Conservation (phyloP, 2,329 filamentous ascomycete genomes). For the Calonectria hawksworthii region DNA sequence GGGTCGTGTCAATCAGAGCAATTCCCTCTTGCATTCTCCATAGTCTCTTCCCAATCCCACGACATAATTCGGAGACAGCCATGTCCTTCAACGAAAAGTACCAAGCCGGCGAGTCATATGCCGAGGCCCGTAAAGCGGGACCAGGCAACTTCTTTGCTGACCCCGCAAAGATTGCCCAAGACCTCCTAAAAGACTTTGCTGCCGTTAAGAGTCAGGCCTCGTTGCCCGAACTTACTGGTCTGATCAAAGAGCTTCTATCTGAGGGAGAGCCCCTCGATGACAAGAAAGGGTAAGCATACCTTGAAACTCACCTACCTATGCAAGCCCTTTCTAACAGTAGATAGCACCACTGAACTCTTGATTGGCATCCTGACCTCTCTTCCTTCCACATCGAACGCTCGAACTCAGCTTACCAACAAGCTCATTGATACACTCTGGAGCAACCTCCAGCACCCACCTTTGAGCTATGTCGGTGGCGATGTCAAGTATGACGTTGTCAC, state of each 20-base stretch:
- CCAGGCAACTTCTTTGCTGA: slow-evolving; percentile 48
- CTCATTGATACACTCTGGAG: slow-evolving; percentile 68
- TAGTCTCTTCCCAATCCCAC: neutral
- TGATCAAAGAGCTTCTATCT: slow-evolving; percentile 49
- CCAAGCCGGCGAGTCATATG: slow-evolving; percentile 55
- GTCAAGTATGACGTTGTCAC: slow-evolving; percentile 55
- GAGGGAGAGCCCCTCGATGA: slow-evolving; percentile 71
- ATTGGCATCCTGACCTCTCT: slow-evolving; percentile 46
- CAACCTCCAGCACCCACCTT: slow-evolving; percentile 67
- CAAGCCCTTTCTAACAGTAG: slow-evolving; percentile 28
- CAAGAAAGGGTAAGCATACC: slow-evolving; percentile 58
- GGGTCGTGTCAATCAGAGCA: too few species aligned
- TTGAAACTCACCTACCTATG: neutral
- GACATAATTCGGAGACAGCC: slow-evolving; percentile 7
- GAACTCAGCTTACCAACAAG: slow-evolving; percentile 44
- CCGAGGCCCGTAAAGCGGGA: slow-evolving; percentile 38
- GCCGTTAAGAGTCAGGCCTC: slow-evolving; percentile 47
- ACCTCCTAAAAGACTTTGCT: slow-evolving; percentile 50
- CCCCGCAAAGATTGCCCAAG: slow-evolving; percentile 50
- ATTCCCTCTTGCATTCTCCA: neutral
- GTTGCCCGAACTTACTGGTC: slow-evolving; percentile 45
- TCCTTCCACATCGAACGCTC: neutral
- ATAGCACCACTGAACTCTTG: slow-evolving; percentile 56
- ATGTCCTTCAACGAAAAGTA: slow-evolving; percentile 54
- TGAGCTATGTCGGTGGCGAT: slow-evolving; percentile 58